phyloP scores from a whole-genome alignment of 1,139 yeast genomes.

The Kurtzmaniella quercitrusa region DNA sequence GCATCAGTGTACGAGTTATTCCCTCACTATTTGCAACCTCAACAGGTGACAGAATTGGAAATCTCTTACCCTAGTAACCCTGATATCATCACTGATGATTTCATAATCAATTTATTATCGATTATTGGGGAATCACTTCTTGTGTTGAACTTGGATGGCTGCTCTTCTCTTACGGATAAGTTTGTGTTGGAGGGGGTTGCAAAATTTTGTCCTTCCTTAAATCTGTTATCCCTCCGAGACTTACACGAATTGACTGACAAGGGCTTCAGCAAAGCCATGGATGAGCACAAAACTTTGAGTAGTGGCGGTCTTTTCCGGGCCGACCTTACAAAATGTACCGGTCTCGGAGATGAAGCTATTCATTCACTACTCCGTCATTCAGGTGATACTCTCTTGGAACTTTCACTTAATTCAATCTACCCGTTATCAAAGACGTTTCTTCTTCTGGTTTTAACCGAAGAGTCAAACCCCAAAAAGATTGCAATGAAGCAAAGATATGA shows the following conservation, averaged over 20 bases:
- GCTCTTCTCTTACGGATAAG: slow-evolving; percentile 64
- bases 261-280: slow-evolving; percentile 57
- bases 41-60: slow-evolving; percentile 53
- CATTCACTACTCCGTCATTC: slow-evolving; percentile 63
- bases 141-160: slow-evolving; percentile 64
- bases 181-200: slow-evolving; percentile 56
- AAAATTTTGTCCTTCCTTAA: slow-evolving; percentile 52
- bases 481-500: slow-evolving; percentile 21
- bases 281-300: slow-evolving; percentile 37
- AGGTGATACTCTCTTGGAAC: slow-evolving; percentile 57
- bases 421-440: slow-evolving; percentile 50
- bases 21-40: slow-evolving; percentile 52
- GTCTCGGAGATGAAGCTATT: slow-evolving; percentile 59
- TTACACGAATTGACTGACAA: slow-evolving; percentile 64
- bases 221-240: slow-evolving; percentile 47
- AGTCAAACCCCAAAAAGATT: slow-evolving; percentile 26
- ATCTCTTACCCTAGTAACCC: slow-evolving; percentile 64
- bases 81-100: slow-evolving; percentile 68
- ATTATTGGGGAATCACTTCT: slow-evolving; percentile 59
- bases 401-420: slow-evolving; percentile 68
- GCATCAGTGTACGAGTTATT: slow-evolving; percentile 57
- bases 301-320: slow-evolving; percentile 59
- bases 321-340: slow-evolving; percentile 63
- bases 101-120: slow-evolving; percentile 58
- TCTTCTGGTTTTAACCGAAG: slow-evolving; percentile 35